phyloP scores from a whole-genome alignment of 352 stramenopile species.

The Poterioochromonas sp. region DNA sequence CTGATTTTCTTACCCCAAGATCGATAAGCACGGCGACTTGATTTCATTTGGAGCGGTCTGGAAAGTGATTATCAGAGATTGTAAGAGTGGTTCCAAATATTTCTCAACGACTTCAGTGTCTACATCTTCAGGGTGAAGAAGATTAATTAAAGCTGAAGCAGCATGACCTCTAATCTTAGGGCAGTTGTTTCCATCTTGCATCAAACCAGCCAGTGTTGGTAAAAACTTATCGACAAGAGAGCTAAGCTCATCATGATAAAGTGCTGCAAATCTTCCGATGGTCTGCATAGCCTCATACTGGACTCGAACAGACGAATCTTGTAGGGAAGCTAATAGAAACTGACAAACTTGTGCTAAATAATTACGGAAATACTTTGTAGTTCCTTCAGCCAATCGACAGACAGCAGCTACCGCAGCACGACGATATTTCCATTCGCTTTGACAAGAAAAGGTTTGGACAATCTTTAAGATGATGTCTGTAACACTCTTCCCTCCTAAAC shows the following conservation, averaged over 20 bases:
- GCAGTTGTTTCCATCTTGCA: neutral
- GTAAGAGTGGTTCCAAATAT: slow-evolving; percentile 5
- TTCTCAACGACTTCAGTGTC: neutral
- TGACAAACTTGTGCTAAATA: neutral
- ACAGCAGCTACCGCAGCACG: slow-evolving; percentile 26
- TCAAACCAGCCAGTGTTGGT: neutral
- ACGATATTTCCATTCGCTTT: neutral
- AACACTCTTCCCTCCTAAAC: slow-evolving; percentile 12
- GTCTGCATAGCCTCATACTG: slow-evolving; percentile 22
- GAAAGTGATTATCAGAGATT: neutral
- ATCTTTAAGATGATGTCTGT: neutral
- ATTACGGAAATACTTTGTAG: slow-evolving; percentile 1
- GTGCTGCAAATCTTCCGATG: slow-evolving; percentile 7
- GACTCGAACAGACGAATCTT: slow-evolving; percentile 1
- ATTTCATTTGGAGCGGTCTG: neutral
- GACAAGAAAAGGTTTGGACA: neutral
- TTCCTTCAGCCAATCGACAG: slow-evolving; percentile 25
- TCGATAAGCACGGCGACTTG: neutral
- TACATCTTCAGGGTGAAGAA: slow-evolving; percentile 15
- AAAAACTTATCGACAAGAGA: slow-evolving; percentile 5
- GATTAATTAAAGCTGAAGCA: slow-evolving; percentile 27
- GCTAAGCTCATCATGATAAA: neutral
- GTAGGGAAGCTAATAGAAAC: neutral
- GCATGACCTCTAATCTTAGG: slow-evolving; percentile 2
- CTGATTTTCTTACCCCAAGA: slow-evolving; percentile 1